These are phyloP conservation scores for Neophaeococcomyces aloes DNA, from an alignment of 2,329 filamentous ascomycete species.

Conservation along the genomic window DNA sequence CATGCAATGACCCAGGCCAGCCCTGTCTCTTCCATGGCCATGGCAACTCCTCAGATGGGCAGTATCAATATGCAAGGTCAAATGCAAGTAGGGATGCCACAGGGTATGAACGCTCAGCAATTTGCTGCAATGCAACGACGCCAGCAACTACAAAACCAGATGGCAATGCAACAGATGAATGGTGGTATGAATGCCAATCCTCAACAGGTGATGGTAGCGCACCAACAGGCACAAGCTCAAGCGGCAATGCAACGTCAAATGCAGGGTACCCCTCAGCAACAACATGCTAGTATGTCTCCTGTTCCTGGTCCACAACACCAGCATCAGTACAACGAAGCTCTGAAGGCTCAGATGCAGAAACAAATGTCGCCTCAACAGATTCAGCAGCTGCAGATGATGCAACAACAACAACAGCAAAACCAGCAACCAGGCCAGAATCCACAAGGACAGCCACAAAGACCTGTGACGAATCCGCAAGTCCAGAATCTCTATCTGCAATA, in stretches of 20 bases:
- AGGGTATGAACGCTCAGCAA: conserved; percentile 30
- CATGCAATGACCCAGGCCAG: conserved; percentile 38
- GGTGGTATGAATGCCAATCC: conserved; percentile 27
- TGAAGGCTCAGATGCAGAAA: conserved; percentile 16
- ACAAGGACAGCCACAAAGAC: conserved; percentile 11
- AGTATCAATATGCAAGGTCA: conserved; percentile 32
- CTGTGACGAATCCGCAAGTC: conserved; percentile 13
- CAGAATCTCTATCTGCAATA: conserved; percentile 13
- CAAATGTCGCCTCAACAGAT: conserved; percentile 19
- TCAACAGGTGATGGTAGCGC: conserved; percentile 28
- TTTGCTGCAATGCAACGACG: conserved; percentile 31
- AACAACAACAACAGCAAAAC: conserved; percentile 13
- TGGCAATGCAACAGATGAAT: conserved; percentile 37
- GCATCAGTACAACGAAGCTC: conserved; percentile 13
- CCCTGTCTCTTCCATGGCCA: conserved; percentile 32
- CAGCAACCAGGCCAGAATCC: conserved; percentile 5
- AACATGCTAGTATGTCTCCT: conserved; percentile 21
- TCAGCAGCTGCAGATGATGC: conserved; percentile 16
- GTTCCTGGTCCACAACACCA: conserved; percentile 19
- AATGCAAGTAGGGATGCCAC: conserved; percentile 29
- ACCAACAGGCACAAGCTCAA: conserved; percentile 23
- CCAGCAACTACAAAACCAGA: conserved; percentile 25
- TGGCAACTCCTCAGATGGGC: conserved; percentile 36
- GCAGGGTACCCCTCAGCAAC: conserved; percentile 20
- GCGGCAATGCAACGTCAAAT: conserved; percentile 21